phyloP scores from a whole-genome alignment of 495 filamentous ascomycete genomes.

The Lophiostoma macrostomum region DNA sequence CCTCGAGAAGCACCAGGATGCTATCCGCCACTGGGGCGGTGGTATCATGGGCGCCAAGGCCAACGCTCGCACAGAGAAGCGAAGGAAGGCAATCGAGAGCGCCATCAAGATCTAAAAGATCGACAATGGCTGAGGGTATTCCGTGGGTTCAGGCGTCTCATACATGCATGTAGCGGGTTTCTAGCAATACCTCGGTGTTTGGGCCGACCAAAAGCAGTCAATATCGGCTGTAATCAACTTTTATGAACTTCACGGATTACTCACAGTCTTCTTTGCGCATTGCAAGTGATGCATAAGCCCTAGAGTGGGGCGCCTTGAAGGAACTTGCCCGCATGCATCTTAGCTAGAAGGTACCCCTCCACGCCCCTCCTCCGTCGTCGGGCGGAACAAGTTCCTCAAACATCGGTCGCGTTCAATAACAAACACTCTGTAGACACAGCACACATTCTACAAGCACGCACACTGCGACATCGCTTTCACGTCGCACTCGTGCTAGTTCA shows the following conservation, averaged over 20 bases:
- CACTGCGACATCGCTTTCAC: too few species aligned
- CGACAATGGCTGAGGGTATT: slow-evolving; percentile 3
- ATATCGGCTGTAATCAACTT: slow-evolving; percentile 14
- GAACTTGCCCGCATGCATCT: too few species aligned
- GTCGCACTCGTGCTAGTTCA: too few species aligned
- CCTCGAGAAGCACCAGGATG: slow-evolving; percentile 90
- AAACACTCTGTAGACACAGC: too few species aligned
- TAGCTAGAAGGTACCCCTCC: slow-evolving; percentile 14
- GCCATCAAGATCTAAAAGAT: slow-evolving; percentile 89
- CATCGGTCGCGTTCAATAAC: too few species aligned
- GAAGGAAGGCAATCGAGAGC: slow-evolving; percentile 85
- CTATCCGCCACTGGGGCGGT: slow-evolving; percentile 95
- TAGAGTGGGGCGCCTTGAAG: background rate
- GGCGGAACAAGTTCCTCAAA: too few species aligned
- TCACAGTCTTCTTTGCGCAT: slow-evolving; percentile 3
- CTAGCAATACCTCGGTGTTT: slow-evolving; percentile 27
- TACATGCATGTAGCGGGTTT: slow-evolving; percentile 28
- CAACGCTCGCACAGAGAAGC: slow-evolving; percentile 87
- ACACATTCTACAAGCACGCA: too few species aligned
- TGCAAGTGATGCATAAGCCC: slow-evolving; percentile 17
- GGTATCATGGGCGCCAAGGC: slow-evolving; percentile 99
- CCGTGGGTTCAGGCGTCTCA: slow-evolving; percentile 28
- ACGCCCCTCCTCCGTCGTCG: too few species aligned
- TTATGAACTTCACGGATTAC: slow-evolving; percentile 18
- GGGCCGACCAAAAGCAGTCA: slow-evolving; percentile 25